Percentiles rank a stretch among this genome's conserved stretches.
phyloP scores from a whole-genome alignment of 306 rosid genomes.

The Mucuna pruriens region DNA sequence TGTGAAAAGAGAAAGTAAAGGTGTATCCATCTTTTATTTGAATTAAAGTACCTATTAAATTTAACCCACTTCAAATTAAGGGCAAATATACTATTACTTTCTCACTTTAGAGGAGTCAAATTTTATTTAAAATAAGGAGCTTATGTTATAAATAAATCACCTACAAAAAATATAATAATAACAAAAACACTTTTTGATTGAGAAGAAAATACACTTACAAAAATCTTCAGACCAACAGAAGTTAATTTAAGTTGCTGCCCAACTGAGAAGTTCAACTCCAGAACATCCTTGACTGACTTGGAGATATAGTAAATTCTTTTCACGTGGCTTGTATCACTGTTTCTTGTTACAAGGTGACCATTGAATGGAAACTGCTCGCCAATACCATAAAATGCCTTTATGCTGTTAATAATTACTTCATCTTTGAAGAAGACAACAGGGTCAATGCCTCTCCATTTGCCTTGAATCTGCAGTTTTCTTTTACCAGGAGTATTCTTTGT shows the following conservation, averaged over 20 bases:
- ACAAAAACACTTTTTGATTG: background rate
- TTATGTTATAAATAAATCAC: background rate
- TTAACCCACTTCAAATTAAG: background rate
- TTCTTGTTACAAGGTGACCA: constrained; percentile 84
- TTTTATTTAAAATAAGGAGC: constrained; percentile 2
- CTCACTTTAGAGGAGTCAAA: background rate
- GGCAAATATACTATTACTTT: background rate
- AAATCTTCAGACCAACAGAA: constrained; percentile 86
- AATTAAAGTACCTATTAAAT: background rate
- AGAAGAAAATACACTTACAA: constrained; percentile 69
- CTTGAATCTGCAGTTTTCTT: constrained; percentile 76
- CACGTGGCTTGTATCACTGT: constrained; percentile 68
- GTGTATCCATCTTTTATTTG: background rate
- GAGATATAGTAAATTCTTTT: constrained; percentile 89
- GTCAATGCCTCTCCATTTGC: constrained; percentile 92
- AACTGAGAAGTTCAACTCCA: constrained; percentile 77
- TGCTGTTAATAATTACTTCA: constrained; percentile 64
- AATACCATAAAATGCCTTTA: constrained; percentile 82
- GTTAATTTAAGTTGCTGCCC: constrained; percentile 91
- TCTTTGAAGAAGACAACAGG: constrained; percentile 90
- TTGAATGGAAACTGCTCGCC: constrained; percentile 66
- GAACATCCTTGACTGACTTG: constrained; percentile 81
- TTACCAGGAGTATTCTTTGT: constrained; percentile 57
- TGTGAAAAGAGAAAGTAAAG: background rate
- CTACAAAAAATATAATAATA: background rate